Evolutionary conservation across 176 grass and related monocot species (phyloP).

Genomic region (Oryza australiensis): DNA sequence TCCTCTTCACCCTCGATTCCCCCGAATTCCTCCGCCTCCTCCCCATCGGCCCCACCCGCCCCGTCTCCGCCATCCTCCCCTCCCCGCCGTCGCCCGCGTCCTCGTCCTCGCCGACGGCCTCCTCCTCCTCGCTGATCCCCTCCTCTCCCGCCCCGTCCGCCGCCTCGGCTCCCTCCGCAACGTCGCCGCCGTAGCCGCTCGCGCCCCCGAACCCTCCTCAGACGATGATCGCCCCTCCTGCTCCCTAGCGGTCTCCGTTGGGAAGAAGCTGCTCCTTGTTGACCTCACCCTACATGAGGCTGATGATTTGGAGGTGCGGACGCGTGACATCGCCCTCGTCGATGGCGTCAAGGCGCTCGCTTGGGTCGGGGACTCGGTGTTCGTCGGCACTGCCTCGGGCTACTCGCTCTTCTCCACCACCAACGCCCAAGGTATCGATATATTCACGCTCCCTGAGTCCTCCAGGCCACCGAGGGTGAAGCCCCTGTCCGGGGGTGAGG

Average conservation of each 20-base stretch:
- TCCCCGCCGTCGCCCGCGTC: conserved; percentile 48
- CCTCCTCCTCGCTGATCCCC: conserved; percentile 36
- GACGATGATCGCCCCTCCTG: conserved; percentile 9
- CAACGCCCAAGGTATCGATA: conserved; percentile 38
- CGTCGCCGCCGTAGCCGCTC: conserved; percentile 57
- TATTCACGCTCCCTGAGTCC: conserved; percentile 80
- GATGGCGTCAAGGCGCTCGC: conserved; percentile 70
- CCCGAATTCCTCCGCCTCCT: conserved; percentile 64
- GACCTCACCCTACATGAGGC: conserved; percentile 58
- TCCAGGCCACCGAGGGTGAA: conserved; percentile 58
- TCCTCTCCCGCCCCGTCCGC: conserved; percentile 63
- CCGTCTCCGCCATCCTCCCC: conserved; percentile 74
- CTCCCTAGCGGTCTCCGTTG: conserved; percentile 50
- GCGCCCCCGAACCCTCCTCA: neutral
- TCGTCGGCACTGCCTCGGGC: conserved; percentile 58
- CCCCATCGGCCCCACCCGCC: conserved; percentile 50
- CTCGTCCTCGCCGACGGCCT: conserved; percentile 56
- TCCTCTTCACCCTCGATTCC: conserved; percentile 57
- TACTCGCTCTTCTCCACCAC: conserved; percentile 58
- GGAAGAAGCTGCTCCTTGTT: conserved; percentile 67
- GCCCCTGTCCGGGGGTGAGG: conserved; percentile 57
- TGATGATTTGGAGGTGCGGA: conserved; percentile 57
- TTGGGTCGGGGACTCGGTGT: conserved; percentile 70
- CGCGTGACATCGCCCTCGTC: conserved; percentile 60
- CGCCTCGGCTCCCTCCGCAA: conserved; percentile 71